Percentiles rank a stretch among this genome's conserved stretches.
These are phyloP conservation scores for Physcomitrellopsis africana DNA, from an alignment of 225 moss, liverwort and hornwort genomes.

Conservation along the genomic window DNA sequence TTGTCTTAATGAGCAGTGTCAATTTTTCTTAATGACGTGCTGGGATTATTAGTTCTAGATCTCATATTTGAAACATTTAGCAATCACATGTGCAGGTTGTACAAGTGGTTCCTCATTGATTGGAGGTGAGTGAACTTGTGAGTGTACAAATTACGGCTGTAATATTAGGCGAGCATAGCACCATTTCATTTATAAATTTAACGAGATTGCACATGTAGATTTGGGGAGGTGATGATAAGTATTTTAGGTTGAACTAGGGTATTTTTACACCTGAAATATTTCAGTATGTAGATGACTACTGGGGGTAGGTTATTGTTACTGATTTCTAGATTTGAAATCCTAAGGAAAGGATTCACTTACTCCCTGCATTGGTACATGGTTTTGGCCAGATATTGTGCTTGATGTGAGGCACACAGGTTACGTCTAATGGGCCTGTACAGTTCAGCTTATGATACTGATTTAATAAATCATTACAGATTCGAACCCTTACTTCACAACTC, in stretches of 20 bases:
- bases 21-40: not conserved
- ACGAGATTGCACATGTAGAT: constrained; percentile 11
- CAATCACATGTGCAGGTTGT: constrained; percentile 40
- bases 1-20: not conserved
- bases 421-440: not conserved
- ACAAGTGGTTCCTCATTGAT: constrained; percentile 5
- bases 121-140: constrained; percentile 18
- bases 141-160: constrained; percentile 43
- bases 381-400: not conserved
- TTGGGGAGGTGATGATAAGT: not conserved
- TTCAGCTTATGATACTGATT: not conserved
- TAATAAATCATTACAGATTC: too few species aligned
- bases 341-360: not conserved
- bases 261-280: not conserved
- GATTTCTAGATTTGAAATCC: constrained; percentile 7
- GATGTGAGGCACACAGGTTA: not conserved
- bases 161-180: constrained; percentile 3
- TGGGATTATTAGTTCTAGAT: not conserved
- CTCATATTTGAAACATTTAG: constrained; percentile 3
- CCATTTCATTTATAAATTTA: not conserved
- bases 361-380: constrained; percentile 1
- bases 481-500: too few species aligned
- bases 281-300: not conserved
- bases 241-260: not conserved
- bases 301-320: not conserved